phyloP scores from a whole-genome alignment of 2,329 filamentous ascomycete genomes.

The Cercospora sojina region DNA sequence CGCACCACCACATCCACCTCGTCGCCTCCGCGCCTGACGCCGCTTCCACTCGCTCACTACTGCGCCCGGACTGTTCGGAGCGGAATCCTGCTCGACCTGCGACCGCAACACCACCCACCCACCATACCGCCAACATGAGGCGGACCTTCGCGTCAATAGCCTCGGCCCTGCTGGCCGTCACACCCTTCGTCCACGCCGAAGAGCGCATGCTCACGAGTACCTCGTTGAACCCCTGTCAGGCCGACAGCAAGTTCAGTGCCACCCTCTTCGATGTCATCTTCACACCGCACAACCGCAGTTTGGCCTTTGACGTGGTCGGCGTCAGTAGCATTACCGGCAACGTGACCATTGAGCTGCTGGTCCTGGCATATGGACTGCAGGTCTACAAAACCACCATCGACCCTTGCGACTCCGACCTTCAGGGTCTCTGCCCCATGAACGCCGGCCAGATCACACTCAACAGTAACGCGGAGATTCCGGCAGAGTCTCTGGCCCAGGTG shows the following conservation, averaged over 20 bases:
- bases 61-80: conserved; percentile 19
- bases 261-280: conserved; percentile 84
- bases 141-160: conserved; percentile 32
- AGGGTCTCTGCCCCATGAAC: conserved; percentile 86
- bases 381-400: conserved; percentile 67
- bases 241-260: conserved; percentile 80
- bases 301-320: conserved; percentile 73
- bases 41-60: conserved; percentile 25
- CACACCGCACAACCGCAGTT: conserved; percentile 70
- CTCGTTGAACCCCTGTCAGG: conserved; percentile 81
- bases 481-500: conserved; percentile 61
- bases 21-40: conserved; percentile 19
- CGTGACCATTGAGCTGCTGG: conserved; percentile 71
- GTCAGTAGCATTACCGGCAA: conserved; percentile 81
- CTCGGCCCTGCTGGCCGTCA: conserved; percentile 35
- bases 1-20: not conserved
- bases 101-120: not conserved
- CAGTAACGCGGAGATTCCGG: conserved; percentile 64
- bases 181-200: conserved; percentile 57
- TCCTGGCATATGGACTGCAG: conserved; percentile 79
- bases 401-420: conserved; percentile 69
- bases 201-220: conserved; percentile 69
- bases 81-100: conserved; percentile 15
- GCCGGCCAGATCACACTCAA: conserved; percentile 75
- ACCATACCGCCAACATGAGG: conserved; percentile 29